Evolutionary conservation across 371 early-diverging fungal genomes (phyloP).

Genomic region (Apophysomyces trapeziformis): DNA sequence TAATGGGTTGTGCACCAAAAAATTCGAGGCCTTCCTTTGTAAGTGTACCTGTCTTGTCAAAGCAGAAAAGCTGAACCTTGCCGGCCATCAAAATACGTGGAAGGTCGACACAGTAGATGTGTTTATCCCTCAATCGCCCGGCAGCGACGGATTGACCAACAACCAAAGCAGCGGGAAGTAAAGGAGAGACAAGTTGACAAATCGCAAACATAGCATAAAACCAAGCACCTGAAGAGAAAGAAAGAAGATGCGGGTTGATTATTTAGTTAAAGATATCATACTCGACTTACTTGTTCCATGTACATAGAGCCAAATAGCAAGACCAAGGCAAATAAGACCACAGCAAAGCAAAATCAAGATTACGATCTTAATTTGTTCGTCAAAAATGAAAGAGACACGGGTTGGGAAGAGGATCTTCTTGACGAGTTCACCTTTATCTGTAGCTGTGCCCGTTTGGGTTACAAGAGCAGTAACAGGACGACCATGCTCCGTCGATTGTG

Average conservation of each 20-base stretch:
- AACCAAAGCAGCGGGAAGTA: conserved; percentile 63
- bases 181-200: conserved; percentile 72
- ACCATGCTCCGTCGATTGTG: conserved; percentile 36
- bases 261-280: not conserved
- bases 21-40: conserved; percentile 69
- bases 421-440: conserved; percentile 77
- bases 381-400: conserved; percentile 66
- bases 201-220: conserved; percentile 75
- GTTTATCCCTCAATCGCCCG: conserved; percentile 63
- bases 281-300: conserved; percentile 32
- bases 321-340: conserved; percentile 56
- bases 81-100: conserved; percentile 90
- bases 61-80: conserved; percentile 91
- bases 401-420: conserved; percentile 75
- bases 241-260: not conserved
- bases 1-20: conserved; percentile 49
- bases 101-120: conserved; percentile 79
- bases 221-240: conserved; percentile 44
- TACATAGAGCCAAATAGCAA: conserved; percentile 58
- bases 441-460: conserved; percentile 72
- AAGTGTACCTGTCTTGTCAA: conserved; percentile 73
- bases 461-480: conserved; percentile 62
- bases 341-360: conserved; percentile 62
- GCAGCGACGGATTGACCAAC: conserved; percentile 83
- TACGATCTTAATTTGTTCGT: conserved; percentile 72